Conservation (phyloP, 768 basidiomycete genomes). For the Tubosaeta sp. region DNA sequence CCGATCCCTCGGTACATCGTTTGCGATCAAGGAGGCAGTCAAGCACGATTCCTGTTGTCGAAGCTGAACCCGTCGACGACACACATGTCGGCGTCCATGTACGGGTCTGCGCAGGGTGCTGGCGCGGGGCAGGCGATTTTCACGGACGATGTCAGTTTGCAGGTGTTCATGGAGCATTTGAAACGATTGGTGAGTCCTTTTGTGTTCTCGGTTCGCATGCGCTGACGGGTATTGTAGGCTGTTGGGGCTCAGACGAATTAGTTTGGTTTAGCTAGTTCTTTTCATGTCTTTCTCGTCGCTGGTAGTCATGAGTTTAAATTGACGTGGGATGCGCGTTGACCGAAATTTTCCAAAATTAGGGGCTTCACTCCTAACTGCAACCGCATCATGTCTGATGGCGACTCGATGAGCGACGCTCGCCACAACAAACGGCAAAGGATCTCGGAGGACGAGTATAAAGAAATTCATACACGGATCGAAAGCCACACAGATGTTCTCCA, state of each 20-base stretch:
- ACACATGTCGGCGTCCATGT: conserved; percentile 90
- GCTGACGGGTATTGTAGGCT: conserved; percentile 37
- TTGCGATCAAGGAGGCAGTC: conserved; percentile 95
- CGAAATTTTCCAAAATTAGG: too few species aligned
- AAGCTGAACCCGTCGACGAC: conserved; percentile 98
- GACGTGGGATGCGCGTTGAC: too few species aligned
- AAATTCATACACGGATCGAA: too few species aligned
- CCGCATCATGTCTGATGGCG: too few species aligned
- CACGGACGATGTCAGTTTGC: conserved; percentile 97
- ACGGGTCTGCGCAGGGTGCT: conserved; percentile 67
- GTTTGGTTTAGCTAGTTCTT: conserved; percentile 1
- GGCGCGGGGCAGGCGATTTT: conserved; percentile 88
- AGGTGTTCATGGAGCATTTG: conserved; percentile 97
- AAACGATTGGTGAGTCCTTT: conserved; percentile 72
- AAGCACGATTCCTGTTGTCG: conserved; percentile 95
- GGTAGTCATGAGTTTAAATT: too few species aligned
- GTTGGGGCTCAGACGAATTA: conserved; percentile 68
- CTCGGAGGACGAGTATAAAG: too few species aligned
- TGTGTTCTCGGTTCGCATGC: background rate
- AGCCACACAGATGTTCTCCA: too few species aligned
- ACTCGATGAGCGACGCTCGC: too few species aligned
- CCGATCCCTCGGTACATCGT: conserved; percentile 98
- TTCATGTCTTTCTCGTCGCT: background rate
- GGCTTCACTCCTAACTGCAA: too few species aligned
- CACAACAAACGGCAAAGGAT: too few species aligned